Conservation (phyloP, 331 rosid species). For the Rosa hybrid region DNA sequence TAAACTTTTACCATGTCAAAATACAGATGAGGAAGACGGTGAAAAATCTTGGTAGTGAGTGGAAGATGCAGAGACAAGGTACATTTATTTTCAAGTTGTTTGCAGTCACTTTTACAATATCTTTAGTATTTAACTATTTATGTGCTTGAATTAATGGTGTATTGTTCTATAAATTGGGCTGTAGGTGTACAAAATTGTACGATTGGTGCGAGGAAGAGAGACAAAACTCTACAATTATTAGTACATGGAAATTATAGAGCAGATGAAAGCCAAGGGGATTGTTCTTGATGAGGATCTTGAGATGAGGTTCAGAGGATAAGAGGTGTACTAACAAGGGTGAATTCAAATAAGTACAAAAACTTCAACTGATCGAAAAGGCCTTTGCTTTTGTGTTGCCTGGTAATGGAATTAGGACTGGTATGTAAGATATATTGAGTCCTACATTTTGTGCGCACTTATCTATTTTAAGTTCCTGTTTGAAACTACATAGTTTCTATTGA, state of each 20-base stretch:
- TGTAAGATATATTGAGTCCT: too few relatives aligned
- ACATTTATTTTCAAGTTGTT: slow-evolving; percentile 30
- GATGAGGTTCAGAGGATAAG: too few relatives aligned
- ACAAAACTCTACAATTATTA: slow-evolving; percentile 6
- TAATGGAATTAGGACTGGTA: too few relatives aligned
- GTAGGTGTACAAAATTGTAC: slow-evolving; percentile 80
- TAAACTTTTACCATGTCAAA: neutral
- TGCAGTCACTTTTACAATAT: neutral
- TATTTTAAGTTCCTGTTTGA: too few relatives aligned
- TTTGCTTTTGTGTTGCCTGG: too few relatives aligned
- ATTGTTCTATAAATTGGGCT: neutral
- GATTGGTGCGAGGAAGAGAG: slow-evolving; percentile 76
- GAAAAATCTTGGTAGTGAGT: slow-evolving; percentile 69
- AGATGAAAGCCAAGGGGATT: slow-evolving; percentile 54
- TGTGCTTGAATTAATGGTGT: neutral
- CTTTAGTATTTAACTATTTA: neutral
- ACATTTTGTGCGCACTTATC: too few relatives aligned
- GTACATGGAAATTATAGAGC: slow-evolving; percentile 45
- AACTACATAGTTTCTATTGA: too few relatives aligned
- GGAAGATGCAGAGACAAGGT: slow-evolving; percentile 97
- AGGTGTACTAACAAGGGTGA: too few relatives aligned
- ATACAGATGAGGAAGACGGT: slow-evolving; percentile 90
- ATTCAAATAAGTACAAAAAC: too few relatives aligned
- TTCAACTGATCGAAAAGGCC: too few relatives aligned
- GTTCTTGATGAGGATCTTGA: neutral